Evolutionary conservation across 2,329 filamentous ascomycete species (phyloP).

Genomic region (Rhytidhysteron rufulum): DNA sequence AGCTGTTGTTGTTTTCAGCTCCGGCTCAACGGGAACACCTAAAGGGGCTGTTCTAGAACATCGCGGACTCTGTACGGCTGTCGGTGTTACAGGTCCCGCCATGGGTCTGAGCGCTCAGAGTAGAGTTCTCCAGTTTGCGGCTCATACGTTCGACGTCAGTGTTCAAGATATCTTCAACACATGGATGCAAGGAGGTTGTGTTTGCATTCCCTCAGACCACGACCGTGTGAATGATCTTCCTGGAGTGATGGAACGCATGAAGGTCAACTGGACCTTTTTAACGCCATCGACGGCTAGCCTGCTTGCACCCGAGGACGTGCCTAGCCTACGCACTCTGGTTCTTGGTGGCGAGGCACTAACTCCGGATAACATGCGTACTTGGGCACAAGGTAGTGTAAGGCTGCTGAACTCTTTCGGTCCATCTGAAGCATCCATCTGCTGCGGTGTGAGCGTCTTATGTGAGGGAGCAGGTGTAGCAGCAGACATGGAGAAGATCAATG

Average conservation of each 20-base stretch:
- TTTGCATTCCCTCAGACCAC: slow-evolving; percentile 52
- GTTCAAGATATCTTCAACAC: slow-evolving; percentile 50
- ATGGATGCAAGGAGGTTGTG: slow-evolving; percentile 42
- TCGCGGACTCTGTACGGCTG: too few relatives aligned
- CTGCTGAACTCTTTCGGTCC: slow-evolving; percentile 17
- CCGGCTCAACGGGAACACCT: slow-evolving; percentile 71
- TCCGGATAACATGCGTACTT: slow-evolving; percentile 2
- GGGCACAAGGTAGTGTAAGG: slow-evolving; percentile 2
- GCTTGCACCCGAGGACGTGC: slow-evolving; percentile 37
- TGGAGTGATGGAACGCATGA: slow-evolving; percentile 25
- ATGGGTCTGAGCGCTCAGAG: too few relatives aligned
- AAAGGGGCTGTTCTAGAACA: slow-evolving; percentile 60
- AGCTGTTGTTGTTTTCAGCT: slow-evolving; percentile 75
- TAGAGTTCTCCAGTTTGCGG: too few relatives aligned
- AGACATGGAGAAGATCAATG: slow-evolving; percentile 8
- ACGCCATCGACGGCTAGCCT: slow-evolving; percentile 55
- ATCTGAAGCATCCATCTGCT: slow-evolving; percentile 8
- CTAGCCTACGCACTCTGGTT: slow-evolving; percentile 36
- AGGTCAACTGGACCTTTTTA: slow-evolving; percentile 34
- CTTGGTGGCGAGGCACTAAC: slow-evolving; percentile 36
- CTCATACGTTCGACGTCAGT: slow-evolving; percentile 51
- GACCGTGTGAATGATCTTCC: slow-evolving; percentile 48
- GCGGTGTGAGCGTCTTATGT: slow-evolving; percentile 2
- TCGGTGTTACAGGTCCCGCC: too few relatives aligned
- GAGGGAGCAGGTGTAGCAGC: slow-evolving; percentile 6